Percentiles rank a stretch among this genome's conserved stretches.
These are phyloP conservation scores for Usnea hakonensis DNA, from an alignment of 495 filamentous ascomycete species.

Conservation along the genomic window DNA sequence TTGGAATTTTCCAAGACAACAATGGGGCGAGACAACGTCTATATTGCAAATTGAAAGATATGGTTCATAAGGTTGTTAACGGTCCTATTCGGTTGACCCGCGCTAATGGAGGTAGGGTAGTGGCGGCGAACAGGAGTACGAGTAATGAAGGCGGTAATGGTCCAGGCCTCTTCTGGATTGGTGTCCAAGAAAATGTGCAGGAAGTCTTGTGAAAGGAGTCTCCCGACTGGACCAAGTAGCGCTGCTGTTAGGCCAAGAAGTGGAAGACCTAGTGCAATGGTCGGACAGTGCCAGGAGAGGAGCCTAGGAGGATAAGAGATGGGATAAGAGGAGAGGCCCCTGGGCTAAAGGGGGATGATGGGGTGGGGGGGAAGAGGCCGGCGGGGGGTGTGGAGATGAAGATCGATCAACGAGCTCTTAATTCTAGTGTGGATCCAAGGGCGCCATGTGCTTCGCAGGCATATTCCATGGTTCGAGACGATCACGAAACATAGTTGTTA, in stretches of 20 bases:
- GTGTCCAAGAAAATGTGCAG: conserved; percentile 10
- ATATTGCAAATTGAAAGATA: conserved; percentile 12
- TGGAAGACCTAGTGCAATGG: neutral
- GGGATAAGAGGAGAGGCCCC: too few species aligned
- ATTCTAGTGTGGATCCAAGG: conserved; percentile 11
- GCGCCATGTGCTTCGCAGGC: conserved; percentile 21
- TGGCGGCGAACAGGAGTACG: conserved; percentile 13
- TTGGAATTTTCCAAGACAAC: neutral
- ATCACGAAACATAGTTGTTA: neutral
- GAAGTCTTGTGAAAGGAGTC: conserved; percentile 8
- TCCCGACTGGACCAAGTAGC: conserved; percentile 19
- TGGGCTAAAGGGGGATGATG: too few species aligned
- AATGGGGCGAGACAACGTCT: conserved; percentile 11
- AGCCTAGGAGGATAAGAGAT: neutral
- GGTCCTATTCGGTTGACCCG: conserved; percentile 8
- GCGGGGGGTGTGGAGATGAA: neutral
- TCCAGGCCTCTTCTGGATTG: conserved; percentile 17
- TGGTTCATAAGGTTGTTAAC: neutral
- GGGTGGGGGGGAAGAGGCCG: neutral
- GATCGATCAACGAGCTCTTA: conserved; percentile 9
- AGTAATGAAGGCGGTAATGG: conserved; percentile 7
- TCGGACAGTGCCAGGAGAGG: neutral
- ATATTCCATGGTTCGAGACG: conserved; percentile 13
- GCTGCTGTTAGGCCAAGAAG: conserved; percentile 7
- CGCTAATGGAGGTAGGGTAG: conserved; percentile 17